Conservation (phyloP, 306 rosid genomes). For the Amphicarpaea edgeworthii region DNA sequence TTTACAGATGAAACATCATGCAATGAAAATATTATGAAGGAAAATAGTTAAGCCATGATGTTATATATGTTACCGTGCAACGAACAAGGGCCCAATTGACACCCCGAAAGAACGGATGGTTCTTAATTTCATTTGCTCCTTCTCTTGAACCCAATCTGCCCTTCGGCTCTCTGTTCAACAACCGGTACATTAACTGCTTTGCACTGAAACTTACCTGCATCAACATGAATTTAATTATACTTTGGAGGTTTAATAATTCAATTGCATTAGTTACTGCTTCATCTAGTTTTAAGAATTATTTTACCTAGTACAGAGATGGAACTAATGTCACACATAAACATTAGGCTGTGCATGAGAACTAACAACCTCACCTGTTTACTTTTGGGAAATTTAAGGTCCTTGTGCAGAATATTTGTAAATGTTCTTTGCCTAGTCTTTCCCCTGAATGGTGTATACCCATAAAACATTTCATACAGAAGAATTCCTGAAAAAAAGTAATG, state of each 20-base stretch:
- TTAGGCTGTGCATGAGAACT: conserved; percentile 3
- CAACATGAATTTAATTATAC: neutral
- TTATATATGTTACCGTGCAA: conserved; percentile 80
- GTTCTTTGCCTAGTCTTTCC: conserved; percentile 95
- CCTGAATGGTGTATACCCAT: conserved; percentile 93
- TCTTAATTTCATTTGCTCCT: conserved; percentile 86
- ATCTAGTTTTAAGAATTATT: neutral
- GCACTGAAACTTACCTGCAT: conserved; percentile 79
- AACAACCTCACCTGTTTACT: conserved; percentile 64
- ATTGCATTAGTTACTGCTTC: neutral
- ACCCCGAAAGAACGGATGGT: conserved; percentile 85
- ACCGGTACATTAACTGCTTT: conserved; percentile 75
- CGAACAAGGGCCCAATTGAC: conserved; percentile 93
- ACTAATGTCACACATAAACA: neutral
- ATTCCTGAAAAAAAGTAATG: conserved; percentile 55
- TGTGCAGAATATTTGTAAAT: conserved; percentile 88
- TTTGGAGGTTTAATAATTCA: conserved; percentile 16
- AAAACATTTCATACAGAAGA: conserved; percentile 91
- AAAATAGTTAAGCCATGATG: neutral
- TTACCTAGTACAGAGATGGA: neutral
- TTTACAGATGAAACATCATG: conserved; percentile 16
- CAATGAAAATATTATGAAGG: neutral
- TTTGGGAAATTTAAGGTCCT: conserved; percentile 89
- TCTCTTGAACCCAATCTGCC: conserved; percentile 81
- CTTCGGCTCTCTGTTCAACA: conserved; percentile 80